These are phyloP conservation scores for Quercus engelmannii DNA, from an alignment of 306 rosid genomes.

Conservation along the genomic window DNA sequence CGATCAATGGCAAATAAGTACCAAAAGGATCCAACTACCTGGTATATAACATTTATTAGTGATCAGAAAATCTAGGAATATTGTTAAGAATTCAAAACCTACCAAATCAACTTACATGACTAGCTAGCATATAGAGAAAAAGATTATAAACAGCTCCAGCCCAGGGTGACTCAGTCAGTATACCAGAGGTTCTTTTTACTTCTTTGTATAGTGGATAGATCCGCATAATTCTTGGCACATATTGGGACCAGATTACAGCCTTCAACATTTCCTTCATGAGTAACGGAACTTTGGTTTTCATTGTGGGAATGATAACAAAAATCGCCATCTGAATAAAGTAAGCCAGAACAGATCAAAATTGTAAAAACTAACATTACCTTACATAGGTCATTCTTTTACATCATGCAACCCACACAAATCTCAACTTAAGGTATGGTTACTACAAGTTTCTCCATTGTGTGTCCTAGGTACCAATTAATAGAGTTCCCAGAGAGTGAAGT, in stretches of 20 bases:
- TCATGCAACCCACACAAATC: slow-evolving; percentile 2
- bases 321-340: slow-evolving; percentile 44
- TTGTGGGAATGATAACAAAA: slow-evolving; percentile 25
- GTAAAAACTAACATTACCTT: slow-evolving; percentile 16
- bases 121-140: slow-evolving; percentile 75
- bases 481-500: too few species aligned
- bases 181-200: slow-evolving; percentile 76
- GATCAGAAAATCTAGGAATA: not conserved
- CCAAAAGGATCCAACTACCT: slow-evolving; percentile 91
- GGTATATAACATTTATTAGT: slow-evolving; percentile 8
- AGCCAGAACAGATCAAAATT: slow-evolving; percentile 5
- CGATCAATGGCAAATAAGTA: slow-evolving; percentile 67
- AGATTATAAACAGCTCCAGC: slow-evolving; percentile 89
- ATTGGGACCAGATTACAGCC: slow-evolving; percentile 42
- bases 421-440: not conserved
- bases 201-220: slow-evolving; percentile 58
- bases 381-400: not conserved
- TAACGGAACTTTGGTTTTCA: slow-evolving; percentile 20
- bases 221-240: slow-evolving; percentile 62
- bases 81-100: not conserved
- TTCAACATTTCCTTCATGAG: slow-evolving; percentile 46
- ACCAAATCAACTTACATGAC: slow-evolving; percentile 64
- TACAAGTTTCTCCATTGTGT: not conserved
- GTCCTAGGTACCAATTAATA: too few species aligned
- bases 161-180: slow-evolving; percentile 87